These are phyloP conservation scores for Corniculantispora saksenae DNA, from an alignment of 2,329 filamentous ascomycete species.

Conservation along the genomic window DNA sequence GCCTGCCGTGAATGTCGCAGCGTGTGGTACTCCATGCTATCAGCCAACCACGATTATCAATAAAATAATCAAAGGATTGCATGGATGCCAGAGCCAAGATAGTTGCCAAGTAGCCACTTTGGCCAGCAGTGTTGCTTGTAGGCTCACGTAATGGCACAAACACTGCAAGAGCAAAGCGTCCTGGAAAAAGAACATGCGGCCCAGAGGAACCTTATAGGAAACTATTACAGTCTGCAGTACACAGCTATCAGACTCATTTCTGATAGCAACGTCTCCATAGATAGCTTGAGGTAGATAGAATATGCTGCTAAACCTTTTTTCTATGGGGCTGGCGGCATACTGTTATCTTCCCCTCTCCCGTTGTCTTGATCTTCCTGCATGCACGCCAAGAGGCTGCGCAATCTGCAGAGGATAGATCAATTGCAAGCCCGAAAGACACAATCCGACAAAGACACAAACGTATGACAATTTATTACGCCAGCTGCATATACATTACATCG, in stretches of 20 bases:
- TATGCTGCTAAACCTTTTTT: neutral
- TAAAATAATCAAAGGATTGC: neutral
- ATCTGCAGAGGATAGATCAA: neutral
- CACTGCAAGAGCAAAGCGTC: too few relatives aligned
- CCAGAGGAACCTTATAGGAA: neutral
- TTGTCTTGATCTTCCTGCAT: neutral
- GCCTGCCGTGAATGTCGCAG: neutral
- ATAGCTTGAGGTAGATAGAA: neutral
- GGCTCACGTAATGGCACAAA: too few relatives aligned
- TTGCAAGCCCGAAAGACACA: neutral
- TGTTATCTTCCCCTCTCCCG: neutral
- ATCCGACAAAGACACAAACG: neutral
- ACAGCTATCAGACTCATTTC: neutral
- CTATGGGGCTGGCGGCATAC: neutral
- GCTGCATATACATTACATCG: neutral
- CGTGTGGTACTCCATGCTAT: neutral
- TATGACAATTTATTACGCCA: neutral
- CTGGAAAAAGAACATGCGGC: neutral
- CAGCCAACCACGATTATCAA: neutral
- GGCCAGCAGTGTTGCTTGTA: neutral
- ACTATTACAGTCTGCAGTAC: neutral
- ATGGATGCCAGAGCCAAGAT: neutral
- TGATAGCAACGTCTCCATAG: neutral
- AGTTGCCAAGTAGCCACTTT: neutral
- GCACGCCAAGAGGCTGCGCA: neutral